Percentiles rank a stretch among this genome's conserved stretches.
Evolutionary conservation across 371 early-diverging fungal genomes (phyloP).

Genomic region (Syncephalis fuscata): DNA sequence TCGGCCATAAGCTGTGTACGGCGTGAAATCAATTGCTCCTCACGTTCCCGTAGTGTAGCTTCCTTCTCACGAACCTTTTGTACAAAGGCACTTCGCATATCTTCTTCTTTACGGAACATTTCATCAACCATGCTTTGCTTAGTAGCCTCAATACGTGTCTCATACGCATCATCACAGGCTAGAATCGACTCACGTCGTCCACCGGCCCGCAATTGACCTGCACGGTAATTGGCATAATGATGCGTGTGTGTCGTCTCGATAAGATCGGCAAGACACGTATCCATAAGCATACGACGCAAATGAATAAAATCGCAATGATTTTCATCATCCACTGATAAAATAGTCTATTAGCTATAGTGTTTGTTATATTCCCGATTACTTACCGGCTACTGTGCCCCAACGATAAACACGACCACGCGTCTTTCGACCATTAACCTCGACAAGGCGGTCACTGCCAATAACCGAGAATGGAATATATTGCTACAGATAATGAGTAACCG

Average conservation of each 20-base stretch:
- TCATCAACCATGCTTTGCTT: slow-evolving; percentile 32
- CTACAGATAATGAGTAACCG: no score
- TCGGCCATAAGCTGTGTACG: slow-evolving; percentile 11
- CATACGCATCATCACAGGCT: slow-evolving; percentile 59
- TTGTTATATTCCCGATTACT: slow-evolving; percentile 1
- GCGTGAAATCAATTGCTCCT: slow-evolving; percentile 27
- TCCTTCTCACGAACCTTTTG: slow-evolving; percentile 61
- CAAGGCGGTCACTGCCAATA: slow-evolving; percentile 69
- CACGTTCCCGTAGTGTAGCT: slow-evolving; percentile 34
- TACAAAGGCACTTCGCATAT: slow-evolving; percentile 55
- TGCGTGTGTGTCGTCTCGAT: slow-evolving; percentile 60
- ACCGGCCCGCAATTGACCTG: slow-evolving; percentile 27
- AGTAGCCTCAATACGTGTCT: slow-evolving; percentile 33
- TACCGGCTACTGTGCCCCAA: slow-evolving; percentile 94
- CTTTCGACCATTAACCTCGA: slow-evolving; percentile 44
- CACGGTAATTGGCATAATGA: slow-evolving; percentile 66
- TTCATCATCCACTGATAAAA: slow-evolving; percentile 58
- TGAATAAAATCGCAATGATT: slow-evolving; percentile 75
- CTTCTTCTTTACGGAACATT: slow-evolving; percentile 58
- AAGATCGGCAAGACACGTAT: slow-evolving; percentile 62
- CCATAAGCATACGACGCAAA: slow-evolving; percentile 54
- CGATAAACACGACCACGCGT: slow-evolving; percentile 87
- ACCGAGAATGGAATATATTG: slow-evolving; percentile 82
- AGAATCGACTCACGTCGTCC: slow-evolving; percentile 61
- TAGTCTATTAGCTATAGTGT: neutral